Conservation (phyloP, 495 filamentous ascomycete genomes). For the Podospora didyma region DNA sequence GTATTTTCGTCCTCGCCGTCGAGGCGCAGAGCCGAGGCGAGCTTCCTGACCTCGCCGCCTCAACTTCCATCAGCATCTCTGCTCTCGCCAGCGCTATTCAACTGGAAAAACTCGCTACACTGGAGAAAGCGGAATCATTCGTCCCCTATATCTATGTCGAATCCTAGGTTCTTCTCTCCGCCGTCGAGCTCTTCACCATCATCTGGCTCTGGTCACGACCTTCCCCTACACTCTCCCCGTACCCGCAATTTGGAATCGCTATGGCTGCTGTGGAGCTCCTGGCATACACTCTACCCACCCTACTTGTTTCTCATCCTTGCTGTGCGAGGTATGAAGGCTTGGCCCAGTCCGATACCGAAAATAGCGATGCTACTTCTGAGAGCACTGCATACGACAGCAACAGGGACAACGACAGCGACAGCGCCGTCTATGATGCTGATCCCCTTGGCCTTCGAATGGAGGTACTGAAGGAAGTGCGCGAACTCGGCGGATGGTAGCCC, state of each 20-base stretch:
- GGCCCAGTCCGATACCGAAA: constrained; percentile 2
- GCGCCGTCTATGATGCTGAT: not conserved
- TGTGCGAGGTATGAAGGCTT: not conserved
- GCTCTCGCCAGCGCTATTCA: constrained; percentile 1
- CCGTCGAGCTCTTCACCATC: constrained; percentile 4
- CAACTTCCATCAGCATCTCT: constrained; percentile 1
- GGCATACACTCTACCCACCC: not conserved
- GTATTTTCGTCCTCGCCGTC: not conserved
- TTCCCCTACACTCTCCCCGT: constrained; percentile 2
- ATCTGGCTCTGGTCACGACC: constrained; percentile 1
- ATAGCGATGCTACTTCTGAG: constrained; percentile 2
- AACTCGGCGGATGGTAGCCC: constrained; percentile 1
- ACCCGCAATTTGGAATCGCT: not conserved
- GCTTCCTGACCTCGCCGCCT: not conserved
- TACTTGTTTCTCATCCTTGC: not conserved
- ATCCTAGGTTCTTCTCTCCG: constrained; percentile 1
- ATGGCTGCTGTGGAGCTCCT: constrained; percentile 2
- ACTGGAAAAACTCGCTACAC: constrained; percentile 4
- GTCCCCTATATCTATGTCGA: constrained; percentile 1
- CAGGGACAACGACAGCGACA: not conserved
- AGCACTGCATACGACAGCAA: not conserved
- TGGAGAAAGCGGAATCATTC: constrained; percentile 1
- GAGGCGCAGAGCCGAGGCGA: constrained; percentile 2
- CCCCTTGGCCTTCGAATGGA: constrained; percentile 1
- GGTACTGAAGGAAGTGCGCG: not conserved